Evolutionary conservation across 1,284 basidiomycete species (phyloP).

Genomic region (Phylloporus sp.): DNA sequence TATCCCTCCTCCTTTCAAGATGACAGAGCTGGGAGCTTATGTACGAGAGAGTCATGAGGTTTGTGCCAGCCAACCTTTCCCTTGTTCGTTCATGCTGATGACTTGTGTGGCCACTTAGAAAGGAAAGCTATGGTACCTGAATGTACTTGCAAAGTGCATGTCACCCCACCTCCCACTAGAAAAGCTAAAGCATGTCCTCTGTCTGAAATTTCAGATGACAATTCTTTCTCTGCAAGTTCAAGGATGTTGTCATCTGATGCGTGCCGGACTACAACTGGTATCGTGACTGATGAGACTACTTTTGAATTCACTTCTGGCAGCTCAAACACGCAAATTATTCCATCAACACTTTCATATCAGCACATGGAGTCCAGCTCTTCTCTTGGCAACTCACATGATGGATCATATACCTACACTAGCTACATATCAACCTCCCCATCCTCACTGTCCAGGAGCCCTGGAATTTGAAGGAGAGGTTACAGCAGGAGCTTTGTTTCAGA

Average conservation of each 20-base stretch:
- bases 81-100: conserved; percentile 40
- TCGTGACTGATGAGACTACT: conserved; percentile 46
- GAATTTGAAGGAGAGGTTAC: conserved; percentile 61
- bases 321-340: conserved; percentile 54
- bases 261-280: conserved; percentile 42
- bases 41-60: conserved; percentile 56
- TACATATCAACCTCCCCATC: conserved; percentile 45
- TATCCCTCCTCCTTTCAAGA: conserved; percentile 54
- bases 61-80: conserved; percentile 28
- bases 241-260: conserved; percentile 42
- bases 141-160: conserved; percentile 71
- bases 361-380: conserved; percentile 63
- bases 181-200: conserved; percentile 48
- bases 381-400: conserved; percentile 64
- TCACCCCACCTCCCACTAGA: conserved; percentile 69
- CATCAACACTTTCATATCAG: conserved; percentile 65
- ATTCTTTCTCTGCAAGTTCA: conserved; percentile 62
- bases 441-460: conserved; percentile 62
- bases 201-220: conserved; percentile 61
- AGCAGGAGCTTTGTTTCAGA: conserved; percentile 53
- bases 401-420: conserved; percentile 41
- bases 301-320: conserved; percentile 48
- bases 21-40: conserved; percentile 55
- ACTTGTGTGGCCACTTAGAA: conserved; percentile 76
- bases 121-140: conserved; percentile 87